Conservation (phyloP, 805 yeast genomes). For the Hanseniaspora nectarophila region DNA sequence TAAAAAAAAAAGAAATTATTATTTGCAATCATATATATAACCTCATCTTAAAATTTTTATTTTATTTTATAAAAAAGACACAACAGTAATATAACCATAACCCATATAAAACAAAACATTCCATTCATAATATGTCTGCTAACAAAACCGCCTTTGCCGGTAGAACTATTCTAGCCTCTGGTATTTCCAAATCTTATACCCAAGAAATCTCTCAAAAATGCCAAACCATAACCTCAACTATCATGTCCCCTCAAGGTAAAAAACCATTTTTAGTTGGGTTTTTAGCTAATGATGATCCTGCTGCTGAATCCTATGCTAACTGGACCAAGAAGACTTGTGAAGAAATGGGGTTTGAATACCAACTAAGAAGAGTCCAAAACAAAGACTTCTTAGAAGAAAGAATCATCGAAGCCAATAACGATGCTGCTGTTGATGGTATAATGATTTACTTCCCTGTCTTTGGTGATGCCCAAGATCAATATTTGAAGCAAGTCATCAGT, state of each 20-base stretch:
- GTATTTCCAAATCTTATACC: conserved; percentile 69
- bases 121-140: not conserved
- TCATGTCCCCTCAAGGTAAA: conserved; percentile 24
- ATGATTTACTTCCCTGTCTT: conserved; percentile 97
- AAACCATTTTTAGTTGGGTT: conserved; percentile 80
- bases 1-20: too few relatives aligned
- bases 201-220: conserved; percentile 60
- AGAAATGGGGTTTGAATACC: conserved; percentile 75
- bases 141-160: conserved; percentile 33
- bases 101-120: not conserved
- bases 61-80: too few relatives aligned
- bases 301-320: conserved; percentile 86
- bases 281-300: conserved; percentile 86
- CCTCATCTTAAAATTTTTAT: too few relatives aligned
- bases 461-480: conserved; percentile 90
- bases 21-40: too few relatives aligned
- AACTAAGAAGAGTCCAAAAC: conserved; percentile 51
- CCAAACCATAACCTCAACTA: conserved; percentile 29
- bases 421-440: conserved; percentile 70
- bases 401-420: conserved; percentile 69
- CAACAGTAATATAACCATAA: too few relatives aligned
- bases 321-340: conserved; percentile 91
- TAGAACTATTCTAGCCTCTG: conserved; percentile 74
- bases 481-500: conserved; percentile 85
- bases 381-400: conserved; percentile 79